A percentile compares a stretch with the other conserved stretches of the same genome.
Conservation (phyloP, 208 protist genomes). For the Trichomonas gallinae region DNA sequence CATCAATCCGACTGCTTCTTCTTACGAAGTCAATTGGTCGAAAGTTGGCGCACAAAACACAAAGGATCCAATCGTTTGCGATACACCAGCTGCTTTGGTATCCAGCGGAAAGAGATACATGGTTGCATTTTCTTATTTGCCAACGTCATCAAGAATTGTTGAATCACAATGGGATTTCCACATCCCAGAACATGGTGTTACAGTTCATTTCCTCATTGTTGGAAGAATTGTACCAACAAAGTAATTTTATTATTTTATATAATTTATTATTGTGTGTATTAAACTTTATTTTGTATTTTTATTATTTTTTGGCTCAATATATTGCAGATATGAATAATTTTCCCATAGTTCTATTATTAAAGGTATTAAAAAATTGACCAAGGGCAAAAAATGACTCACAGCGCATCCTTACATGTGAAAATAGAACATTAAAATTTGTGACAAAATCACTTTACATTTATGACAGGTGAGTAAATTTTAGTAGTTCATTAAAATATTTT, state of each 20-base stretch:
- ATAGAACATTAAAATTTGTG: too few relatives aligned
- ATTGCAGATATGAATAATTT: too few relatives aligned
- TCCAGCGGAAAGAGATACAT: neutral
- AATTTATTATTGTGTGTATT: neutral
- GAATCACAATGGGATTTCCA: neutral
- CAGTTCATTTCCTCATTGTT: neutral
- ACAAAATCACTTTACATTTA: too few relatives aligned
- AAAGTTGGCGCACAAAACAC: neutral
- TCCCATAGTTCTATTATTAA: too few relatives aligned
- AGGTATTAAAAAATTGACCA: too few relatives aligned
- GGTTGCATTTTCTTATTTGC: neutral
- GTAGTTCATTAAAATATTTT: too few relatives aligned
- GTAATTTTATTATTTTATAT: neutral
- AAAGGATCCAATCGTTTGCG: neutral
- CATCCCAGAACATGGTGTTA: neutral
- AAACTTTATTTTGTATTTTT: too few relatives aligned
- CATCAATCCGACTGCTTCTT: neutral
- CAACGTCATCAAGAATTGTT: neutral
- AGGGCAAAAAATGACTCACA: too few relatives aligned
- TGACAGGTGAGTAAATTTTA: too few relatives aligned
- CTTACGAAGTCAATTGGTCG: neutral
- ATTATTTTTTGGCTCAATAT: too few relatives aligned
- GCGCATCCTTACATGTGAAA: too few relatives aligned
- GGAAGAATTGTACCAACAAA: neutral
- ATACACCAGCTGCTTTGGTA: neutral